Percentiles rank a stretch among this genome's conserved stretches.
Evolutionary conservation across 2,329 filamentous ascomycete species (phyloP).

Genomic region (Colletotrichum chlorophyti): DNA sequence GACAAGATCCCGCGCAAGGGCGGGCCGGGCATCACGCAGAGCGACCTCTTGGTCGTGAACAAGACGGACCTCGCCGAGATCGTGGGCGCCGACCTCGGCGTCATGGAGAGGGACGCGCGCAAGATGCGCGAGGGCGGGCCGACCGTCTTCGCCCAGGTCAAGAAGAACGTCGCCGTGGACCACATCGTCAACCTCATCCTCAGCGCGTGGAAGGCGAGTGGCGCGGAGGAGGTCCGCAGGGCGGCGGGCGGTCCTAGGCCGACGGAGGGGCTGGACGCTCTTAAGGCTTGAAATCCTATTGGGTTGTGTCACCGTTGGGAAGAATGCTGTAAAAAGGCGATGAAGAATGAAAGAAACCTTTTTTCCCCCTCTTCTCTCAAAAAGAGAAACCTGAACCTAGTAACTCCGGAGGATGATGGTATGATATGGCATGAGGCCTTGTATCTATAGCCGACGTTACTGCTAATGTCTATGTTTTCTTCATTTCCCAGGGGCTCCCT

Average conservation of each 20-base stretch:
- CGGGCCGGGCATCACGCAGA: slow-evolving; percentile 95
- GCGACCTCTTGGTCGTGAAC: slow-evolving; percentile 91
- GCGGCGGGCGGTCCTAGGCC: slow-evolving; percentile 62
- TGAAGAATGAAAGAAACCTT: neutral
- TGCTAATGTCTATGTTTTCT: slow-evolving; percentile 21
- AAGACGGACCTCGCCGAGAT: slow-evolving; percentile 95
- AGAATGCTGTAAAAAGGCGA: neutral
- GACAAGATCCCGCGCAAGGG: slow-evolving; percentile 98
- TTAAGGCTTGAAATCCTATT: slow-evolving; percentile 35
- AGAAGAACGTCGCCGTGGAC: slow-evolving; percentile 83
- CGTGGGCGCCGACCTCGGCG: slow-evolving; percentile 85
- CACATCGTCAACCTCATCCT: slow-evolving; percentile 88
- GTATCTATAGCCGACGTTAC: slow-evolving; percentile 18
- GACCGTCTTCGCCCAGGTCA: slow-evolving; percentile 97
- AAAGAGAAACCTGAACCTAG: slow-evolving; percentile 12
- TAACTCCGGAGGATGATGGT: slow-evolving; percentile 18
- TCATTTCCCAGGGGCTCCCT: neutral
- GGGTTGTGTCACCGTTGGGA: too few relatives aligned
- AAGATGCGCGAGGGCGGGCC: slow-evolving; percentile 97
- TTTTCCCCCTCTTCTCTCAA: neutral
- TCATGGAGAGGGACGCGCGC: slow-evolving; percentile 94
- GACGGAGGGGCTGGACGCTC: slow-evolving; percentile 60
- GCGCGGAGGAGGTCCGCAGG: slow-evolving; percentile 70
- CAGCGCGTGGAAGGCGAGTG: slow-evolving; percentile 91
- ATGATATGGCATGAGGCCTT: slow-evolving; percentile 25